These are phyloP conservation scores for Metarhizium sp. DNA, from an alignment of 2,329 filamentous ascomycete species.

Conservation along the genomic window DNA sequence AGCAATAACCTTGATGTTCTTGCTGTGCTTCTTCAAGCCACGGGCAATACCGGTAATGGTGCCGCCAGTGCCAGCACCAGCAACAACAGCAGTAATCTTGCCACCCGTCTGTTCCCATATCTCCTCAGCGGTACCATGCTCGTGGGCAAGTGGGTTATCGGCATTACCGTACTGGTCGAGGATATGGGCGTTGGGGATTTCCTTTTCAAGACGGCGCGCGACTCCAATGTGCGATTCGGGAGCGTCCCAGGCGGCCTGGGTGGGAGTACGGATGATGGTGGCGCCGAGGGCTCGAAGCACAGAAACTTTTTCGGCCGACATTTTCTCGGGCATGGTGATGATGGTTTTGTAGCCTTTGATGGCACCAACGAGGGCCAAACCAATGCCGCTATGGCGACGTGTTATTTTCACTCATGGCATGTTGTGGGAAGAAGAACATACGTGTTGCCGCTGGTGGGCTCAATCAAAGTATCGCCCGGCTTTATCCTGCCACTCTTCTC, in stretches of 20 bases:
- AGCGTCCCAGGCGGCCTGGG: constrained; percentile 86
- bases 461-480: constrained; percentile 93
- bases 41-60: constrained; percentile 85
- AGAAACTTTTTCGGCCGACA: constrained; percentile 96
- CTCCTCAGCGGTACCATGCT: constrained; percentile 89
- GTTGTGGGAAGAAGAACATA: constrained; percentile 19
- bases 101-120: constrained; percentile 88
- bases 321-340: constrained; percentile 98
- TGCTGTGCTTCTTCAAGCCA: constrained; percentile 81
- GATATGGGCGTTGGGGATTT: constrained; percentile 94
- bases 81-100: constrained; percentile 72
- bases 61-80: constrained; percentile 89
- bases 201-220: constrained; percentile 79
- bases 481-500: constrained; percentile 89
- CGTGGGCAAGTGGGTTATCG: constrained; percentile 90
- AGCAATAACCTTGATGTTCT: constrained; percentile 76
- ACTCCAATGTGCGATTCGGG: constrained; percentile 98
- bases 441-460: constrained; percentile 97
- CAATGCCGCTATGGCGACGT: constrained; percentile 59
- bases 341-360: constrained; percentile 98
- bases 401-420: neutral
- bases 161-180: constrained; percentile 90
- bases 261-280: constrained; percentile 95
- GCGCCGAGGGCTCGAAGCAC: constrained; percentile 89
- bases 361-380: constrained; percentile 83